Evolutionary conservation across 176 grass and related monocot species (phyloP).

Genomic region (Eleusine coracana): DNA sequence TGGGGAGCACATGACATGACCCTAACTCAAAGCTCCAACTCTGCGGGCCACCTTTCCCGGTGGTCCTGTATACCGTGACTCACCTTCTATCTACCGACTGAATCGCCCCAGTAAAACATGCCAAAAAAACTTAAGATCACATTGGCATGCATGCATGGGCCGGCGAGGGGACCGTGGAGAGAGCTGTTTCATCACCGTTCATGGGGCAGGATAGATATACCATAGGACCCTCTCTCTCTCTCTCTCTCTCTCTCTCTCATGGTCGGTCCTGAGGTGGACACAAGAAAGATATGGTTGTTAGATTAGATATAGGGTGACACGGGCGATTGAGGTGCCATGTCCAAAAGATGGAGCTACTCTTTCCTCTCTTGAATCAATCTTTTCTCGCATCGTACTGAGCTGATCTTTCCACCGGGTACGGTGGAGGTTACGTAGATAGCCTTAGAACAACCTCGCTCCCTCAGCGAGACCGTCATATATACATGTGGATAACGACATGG

Average conservation of each 20-base stretch:
- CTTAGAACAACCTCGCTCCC: background rate
- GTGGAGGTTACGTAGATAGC: background rate
- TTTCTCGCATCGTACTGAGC: slow-evolving; percentile 7
- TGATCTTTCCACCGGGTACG: no score
- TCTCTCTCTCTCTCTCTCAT: background rate
- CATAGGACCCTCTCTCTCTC: no score
- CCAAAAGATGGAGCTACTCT: slow-evolving; percentile 37
- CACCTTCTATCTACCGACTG: slow-evolving; percentile 27
- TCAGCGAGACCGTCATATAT: background rate
- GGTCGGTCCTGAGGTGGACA: background rate
- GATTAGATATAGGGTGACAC: slow-evolving; percentile 53
- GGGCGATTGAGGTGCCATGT: slow-evolving; percentile 25
- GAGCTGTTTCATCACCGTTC: no score
- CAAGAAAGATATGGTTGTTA: slow-evolving; percentile 50
- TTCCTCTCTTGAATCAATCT: background rate
- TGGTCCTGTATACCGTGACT: slow-evolving; percentile 30
- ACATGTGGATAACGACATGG: background rate
- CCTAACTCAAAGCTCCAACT: no score
- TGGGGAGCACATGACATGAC: no score
- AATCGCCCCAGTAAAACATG: slow-evolving; percentile 21
- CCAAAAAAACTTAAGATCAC: background rate
- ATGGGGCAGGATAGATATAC: no score
- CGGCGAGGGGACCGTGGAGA: background rate
- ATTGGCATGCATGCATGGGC: background rate
- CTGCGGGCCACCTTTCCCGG: background rate